A percentile compares a stretch with the other conserved stretches of the same genome.
Evolutionary conservation across 23 red algal species (phyloP).

Genomic region (Cyanidioschyzon merolae): DNA sequence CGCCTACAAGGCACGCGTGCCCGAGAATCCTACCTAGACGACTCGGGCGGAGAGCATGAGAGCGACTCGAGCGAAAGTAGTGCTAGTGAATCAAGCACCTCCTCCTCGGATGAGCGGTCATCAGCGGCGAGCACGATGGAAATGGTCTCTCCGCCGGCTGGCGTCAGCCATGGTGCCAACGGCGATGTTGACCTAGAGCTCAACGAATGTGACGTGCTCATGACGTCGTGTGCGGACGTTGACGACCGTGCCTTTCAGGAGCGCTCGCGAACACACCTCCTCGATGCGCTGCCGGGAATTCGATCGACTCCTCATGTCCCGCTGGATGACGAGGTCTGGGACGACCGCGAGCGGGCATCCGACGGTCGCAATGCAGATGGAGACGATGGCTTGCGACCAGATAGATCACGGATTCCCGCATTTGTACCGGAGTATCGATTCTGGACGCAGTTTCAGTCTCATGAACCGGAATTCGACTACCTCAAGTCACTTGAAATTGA

Average conservation of each 20-base stretch:
- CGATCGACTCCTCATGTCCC: neutral
- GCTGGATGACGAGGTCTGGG: neutral
- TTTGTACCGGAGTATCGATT: constrained; percentile 51
- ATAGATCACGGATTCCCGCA: neutral
- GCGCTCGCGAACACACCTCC: neutral
- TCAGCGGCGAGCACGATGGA: neutral
- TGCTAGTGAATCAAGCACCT: neutral
- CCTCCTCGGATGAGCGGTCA: neutral
- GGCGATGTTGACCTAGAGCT: constrained; percentile 4
- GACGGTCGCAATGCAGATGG: constrained; percentile 1
- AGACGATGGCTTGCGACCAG: neutral
- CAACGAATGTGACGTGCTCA: constrained; percentile 6
- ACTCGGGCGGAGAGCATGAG: neutral
- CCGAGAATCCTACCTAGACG: neutral
- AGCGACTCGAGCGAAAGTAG: neutral
- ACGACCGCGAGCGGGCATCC: neutral
- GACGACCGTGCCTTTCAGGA: neutral
- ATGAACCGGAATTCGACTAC: constrained; percentile 95
- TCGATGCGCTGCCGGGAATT: neutral
- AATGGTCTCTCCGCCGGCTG: neutral
- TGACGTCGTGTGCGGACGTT: neutral
- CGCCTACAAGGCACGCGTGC: neutral
- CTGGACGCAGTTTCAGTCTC: constrained; percentile 96
- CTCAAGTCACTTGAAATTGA: constrained; percentile 97
- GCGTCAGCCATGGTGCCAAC: neutral